Conservation (phyloP, 2,329 filamentous ascomycete genomes). For the Aspergillus candidus region DNA sequence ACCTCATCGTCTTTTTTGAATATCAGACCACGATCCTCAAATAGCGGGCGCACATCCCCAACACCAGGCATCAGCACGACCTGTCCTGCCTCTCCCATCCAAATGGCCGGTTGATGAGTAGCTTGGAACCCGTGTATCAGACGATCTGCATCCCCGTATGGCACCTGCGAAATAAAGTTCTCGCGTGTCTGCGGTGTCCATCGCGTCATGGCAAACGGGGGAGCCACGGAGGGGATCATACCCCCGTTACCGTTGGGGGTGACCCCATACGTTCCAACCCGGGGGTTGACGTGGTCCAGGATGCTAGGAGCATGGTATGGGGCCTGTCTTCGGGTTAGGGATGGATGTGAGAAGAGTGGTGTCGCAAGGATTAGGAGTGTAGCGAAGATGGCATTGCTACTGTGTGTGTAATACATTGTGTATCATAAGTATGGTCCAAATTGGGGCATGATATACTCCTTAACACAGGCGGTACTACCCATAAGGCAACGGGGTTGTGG, state of each 20-base stretch:
- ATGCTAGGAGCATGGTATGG: background rate
- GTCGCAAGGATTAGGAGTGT: background rate
- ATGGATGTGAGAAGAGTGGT: background rate
- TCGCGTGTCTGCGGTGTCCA: slow-evolving; percentile 47
- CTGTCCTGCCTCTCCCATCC: slow-evolving; percentile 48
- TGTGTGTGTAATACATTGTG: no score
- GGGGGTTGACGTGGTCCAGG: slow-evolving; percentile 13
- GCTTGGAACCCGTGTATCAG: slow-evolving; percentile 47
- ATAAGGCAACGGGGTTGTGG: no score
- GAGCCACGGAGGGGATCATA: slow-evolving; percentile 19
- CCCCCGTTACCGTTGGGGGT: slow-evolving; percentile 18
- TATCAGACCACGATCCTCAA: slow-evolving; percentile 37
- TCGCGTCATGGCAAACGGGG: slow-evolving; percentile 44
- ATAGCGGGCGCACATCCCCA: slow-evolving; percentile 27
- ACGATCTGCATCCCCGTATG: slow-evolving; percentile 41
- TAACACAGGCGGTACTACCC: no score
- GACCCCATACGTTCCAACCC: slow-evolving; percentile 16
- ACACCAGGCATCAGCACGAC: slow-evolving; percentile 40
- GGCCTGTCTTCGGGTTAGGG: background rate
- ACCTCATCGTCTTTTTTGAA: slow-evolving; percentile 41
- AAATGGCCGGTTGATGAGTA: slow-evolving; percentile 49
- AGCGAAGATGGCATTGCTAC: no score
- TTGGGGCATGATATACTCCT: no score
- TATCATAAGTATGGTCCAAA: no score
- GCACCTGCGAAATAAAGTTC: slow-evolving; percentile 47